These are phyloP conservation scores for Rutidosis leptorrhynchoides DNA, from an alignment of 129 eudicot genomes.

Conservation along the genomic window DNA sequence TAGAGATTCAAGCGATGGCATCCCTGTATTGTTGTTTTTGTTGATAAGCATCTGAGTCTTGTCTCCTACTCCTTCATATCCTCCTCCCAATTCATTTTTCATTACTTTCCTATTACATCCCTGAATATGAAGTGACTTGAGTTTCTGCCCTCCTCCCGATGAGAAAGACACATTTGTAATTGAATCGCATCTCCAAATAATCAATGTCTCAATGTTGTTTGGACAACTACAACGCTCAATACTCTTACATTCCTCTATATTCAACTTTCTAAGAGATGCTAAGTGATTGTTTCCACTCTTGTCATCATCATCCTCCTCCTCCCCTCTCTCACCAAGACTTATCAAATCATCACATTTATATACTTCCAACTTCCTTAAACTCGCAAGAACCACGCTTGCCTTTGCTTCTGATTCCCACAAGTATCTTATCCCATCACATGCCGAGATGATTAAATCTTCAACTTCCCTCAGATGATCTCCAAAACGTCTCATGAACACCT, in stretches of 20 bases:
- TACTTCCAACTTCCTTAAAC: conserved; percentile 11
- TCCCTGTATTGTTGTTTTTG: neutral
- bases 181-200: neutral
- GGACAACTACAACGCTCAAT: conserved; percentile 16
- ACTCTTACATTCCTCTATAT: neutral
- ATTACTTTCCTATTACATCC: neutral
- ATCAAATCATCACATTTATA: neutral
- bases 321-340: conserved; percentile 25
- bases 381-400: conserved; percentile 17
- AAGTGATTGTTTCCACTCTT: conserved; percentile 2
- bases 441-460: neutral
- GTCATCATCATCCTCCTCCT: neutral
- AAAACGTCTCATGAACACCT: conserved; percentile 21
- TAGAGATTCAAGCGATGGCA: neutral
- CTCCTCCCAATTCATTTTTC: neutral
- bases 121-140: neutral
- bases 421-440: conserved; percentile 18
- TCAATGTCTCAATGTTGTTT: conserved; percentile 2
- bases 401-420: conserved; percentile 24
- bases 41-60: neutral
- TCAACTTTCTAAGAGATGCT: conserved; percentile 16
- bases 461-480: conserved; percentile 11
- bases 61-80: neutral
- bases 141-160: conserved; percentile 11
- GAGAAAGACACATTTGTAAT: neutral